Evolutionary conservation across 768 basidiomycete species (phyloP), one percentile per base, ranked within the genome.

Genomic region (Crepidotus variabilis): DNA sequence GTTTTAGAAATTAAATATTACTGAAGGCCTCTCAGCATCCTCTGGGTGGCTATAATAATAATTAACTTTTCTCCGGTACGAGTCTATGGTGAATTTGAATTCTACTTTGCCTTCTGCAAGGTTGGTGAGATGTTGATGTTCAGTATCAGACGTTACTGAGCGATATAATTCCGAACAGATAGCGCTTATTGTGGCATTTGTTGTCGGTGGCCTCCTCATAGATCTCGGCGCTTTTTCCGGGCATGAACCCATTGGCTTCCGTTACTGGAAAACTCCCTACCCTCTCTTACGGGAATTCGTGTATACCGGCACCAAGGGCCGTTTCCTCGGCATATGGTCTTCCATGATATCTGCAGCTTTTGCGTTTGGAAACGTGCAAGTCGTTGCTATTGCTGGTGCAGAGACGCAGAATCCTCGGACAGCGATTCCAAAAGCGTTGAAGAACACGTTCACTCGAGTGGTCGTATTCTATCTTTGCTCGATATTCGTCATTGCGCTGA

Each of bases 341-440:
- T 70, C 66, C 2, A 67, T 71, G 67, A 67, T 71, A 34, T 64
- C 67, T 20, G 74, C 74, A n/a, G 82, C 80, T 1, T 91, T 86
- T 75, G 83, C 87, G 0, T 84, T 83, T 70, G 78, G 82, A 57
- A 85, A 85, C 20, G 79, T 86, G 60, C 85, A 88, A 67, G 61
- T 63, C 7, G 65, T 74, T 16, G 71, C 71, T 6, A 70, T 67
- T 33, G 63, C 63, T 49, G 66, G 84, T 7, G 83, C 81, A 0
- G 88, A 91, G 71, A 81, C 85, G 1, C 60, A 72, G 53, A 84
- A 84, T 62, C 88, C 89, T 9, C 78, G 86, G 28, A 78, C 77
- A 50, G 82, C 85, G 57, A 86, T 92, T 58, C 78, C 84, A 39
- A 81, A 76, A 61, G 86, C 87, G 14, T 78, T 87, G 53, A 78